These are phyloP conservation scores for Fusarium devonianum DNA, from an alignment of 2,329 filamentous ascomycete species.

Conservation along the genomic window DNA sequence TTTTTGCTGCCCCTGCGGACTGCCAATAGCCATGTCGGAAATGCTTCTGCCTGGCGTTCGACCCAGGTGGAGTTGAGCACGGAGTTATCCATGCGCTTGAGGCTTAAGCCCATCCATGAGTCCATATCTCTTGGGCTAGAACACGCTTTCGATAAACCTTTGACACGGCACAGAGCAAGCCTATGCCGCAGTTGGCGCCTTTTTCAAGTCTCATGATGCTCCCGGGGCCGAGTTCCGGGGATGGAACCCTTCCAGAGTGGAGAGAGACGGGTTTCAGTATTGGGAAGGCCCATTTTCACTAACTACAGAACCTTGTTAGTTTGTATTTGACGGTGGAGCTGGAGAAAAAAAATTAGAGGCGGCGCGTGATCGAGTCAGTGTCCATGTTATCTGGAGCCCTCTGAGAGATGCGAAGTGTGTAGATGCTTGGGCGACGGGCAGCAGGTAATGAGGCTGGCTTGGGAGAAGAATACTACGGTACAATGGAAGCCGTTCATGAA, in stretches of 20 bases:
- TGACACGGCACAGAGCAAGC: too few relatives aligned
- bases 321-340: background rate
- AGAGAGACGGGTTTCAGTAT: slow-evolving; percentile 2
- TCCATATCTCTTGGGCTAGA: background rate
- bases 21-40: background rate
- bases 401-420: background rate
- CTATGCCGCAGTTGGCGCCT: too few relatives aligned
- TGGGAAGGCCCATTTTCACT: background rate
- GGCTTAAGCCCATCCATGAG: background rate
- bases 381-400: background rate
- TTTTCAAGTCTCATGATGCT: slow-evolving; percentile 2
- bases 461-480: too few relatives aligned
- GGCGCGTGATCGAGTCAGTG: slow-evolving; percentile 3
- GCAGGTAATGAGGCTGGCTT: too few relatives aligned
- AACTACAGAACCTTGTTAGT: background rate
- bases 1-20: background rate
- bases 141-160: too few relatives aligned
- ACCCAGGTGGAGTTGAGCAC: background rate
- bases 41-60: slow-evolving; percentile 8
- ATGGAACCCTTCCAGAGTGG: background rate
- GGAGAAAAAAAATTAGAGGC: background rate
- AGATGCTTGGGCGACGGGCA: background rate
- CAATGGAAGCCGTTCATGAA: background rate
- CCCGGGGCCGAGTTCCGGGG: background rate
- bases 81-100: background rate